phyloP scores from a whole-genome alignment of 371 early-diverging fungal species.

The Mucor indicus region DNA sequence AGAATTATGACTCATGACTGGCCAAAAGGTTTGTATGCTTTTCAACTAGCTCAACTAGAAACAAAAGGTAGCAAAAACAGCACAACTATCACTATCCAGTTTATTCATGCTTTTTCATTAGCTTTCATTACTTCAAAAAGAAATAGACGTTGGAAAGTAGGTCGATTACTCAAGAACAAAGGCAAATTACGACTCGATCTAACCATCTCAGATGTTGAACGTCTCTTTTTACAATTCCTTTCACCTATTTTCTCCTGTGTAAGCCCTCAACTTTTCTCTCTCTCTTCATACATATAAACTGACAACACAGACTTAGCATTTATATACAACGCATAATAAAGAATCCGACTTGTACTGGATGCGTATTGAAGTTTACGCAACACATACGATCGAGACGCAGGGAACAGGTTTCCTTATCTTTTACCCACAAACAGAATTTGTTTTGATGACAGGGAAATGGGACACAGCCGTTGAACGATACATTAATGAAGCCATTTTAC shows the following conservation, averaged over 20 bases:
- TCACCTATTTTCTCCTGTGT: conserved; percentile 7
- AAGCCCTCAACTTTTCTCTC: conserved; percentile 1
- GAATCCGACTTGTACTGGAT: conserved; percentile 38
- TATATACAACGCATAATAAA: conserved; percentile 23
- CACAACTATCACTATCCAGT: too few relatives aligned
- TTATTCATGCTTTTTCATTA: neutral
- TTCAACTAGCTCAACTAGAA: conserved; percentile 45
- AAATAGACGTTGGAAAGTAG: conserved; percentile 30
- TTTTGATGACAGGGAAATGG: conserved; percentile 23
- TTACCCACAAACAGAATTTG: conserved; percentile 44
- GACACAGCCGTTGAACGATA: conserved; percentile 30
- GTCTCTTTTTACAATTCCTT: neutral
- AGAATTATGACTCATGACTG: conserved; percentile 7
- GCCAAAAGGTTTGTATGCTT: conserved; percentile 31
- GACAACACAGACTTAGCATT: too few relatives aligned
- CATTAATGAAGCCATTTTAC: conserved; percentile 40
- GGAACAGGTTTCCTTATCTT: conserved; percentile 36
- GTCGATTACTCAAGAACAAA: conserved; percentile 9
- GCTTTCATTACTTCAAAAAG: conserved; percentile 23
- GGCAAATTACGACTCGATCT: neutral
- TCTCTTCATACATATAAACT: too few relatives aligned
- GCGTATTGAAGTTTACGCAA: conserved; percentile 43
- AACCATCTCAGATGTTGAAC: neutral
- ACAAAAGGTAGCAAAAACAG: conserved; percentile 16
- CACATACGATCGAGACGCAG: conserved; percentile 18